Base-by-base conservation (phyloP, 805 yeast genomes). In the Kazachstania taianensis region DNA sequence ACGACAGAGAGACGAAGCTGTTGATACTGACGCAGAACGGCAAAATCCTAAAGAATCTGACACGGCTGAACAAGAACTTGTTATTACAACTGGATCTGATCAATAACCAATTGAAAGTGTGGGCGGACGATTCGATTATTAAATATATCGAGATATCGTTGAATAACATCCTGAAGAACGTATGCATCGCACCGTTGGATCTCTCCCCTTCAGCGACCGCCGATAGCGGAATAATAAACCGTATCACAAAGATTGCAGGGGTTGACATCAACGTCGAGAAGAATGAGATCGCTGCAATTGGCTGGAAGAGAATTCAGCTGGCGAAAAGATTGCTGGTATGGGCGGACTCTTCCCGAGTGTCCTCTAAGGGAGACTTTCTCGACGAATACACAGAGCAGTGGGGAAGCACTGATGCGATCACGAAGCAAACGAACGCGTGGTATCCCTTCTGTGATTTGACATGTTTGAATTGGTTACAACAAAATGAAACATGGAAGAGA, bases 21-120 rank as follows among this genome's bases (percentile, higher is more conserved):
- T 35, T 56, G 23, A 29, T 56, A 20, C 40, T 54, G 17, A 55
- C 61, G 8, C 48, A 55, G 32, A 55, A 54, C 36, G 60, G 61
- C 36, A 56, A 51, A 44, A 51, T 56, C 14, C 37, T 56, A 13
- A 47, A 53, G 26, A 56, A 56, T 38, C 45, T 56, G 25, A 46
- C 57, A 4, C 42, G 55, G 14, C 41, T 56, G 19, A 55, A 57
- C 16, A 24, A 28, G 15, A 36, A 41, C 16, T 15, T 41, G 9
- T 26, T 29, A 2, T 32, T 41, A 18, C 41, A 39, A 26, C 19
- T 41, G n/a, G 37, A 41, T 23, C 20, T 37, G 22, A 33, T 38
- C 17, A 35, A 30, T 22, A 37, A 36, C 20, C 37, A 41, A 28
- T 29, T 41, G 19, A 32, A 24, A 19, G 35, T 39, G 14, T 33